phyloP scores from a whole-genome alignment of 2,329 filamentous ascomycete genomes.

The Rhynchosporium graminicola region DNA sequence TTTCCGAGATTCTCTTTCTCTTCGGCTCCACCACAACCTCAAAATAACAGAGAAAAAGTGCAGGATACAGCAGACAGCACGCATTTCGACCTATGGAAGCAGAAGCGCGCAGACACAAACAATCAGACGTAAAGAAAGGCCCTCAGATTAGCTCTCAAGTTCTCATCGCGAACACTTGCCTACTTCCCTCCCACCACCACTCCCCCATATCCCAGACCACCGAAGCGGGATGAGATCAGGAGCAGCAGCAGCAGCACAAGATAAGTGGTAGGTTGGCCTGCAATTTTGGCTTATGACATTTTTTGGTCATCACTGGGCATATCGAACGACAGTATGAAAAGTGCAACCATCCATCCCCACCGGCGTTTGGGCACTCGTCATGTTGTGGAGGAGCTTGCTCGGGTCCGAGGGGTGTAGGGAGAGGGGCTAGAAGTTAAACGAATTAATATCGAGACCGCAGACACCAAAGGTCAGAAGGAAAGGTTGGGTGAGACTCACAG shows the following conservation, averaged over 20 bases:
- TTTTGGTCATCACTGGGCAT: constrained; percentile 43
- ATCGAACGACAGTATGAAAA: constrained; percentile 10
- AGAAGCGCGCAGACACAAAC: neutral
- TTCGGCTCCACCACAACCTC: too few species aligned
- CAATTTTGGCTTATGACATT: constrained; percentile 45
- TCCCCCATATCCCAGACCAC: neutral
- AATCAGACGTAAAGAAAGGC: constrained; percentile 27
- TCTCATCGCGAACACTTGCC: constrained; percentile 43
- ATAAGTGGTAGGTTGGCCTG: constrained; percentile 40
- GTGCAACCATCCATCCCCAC: neutral
- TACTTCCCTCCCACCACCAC: constrained; percentile 17
- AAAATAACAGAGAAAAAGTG: too few species aligned
- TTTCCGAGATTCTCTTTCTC: too few species aligned
- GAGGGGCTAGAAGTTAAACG: neutral
- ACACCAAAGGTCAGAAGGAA: neutral
- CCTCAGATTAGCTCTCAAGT: constrained; percentile 46
- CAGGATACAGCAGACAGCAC: too few species aligned
- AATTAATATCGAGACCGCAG: neutral
- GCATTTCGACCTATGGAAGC: neutral
- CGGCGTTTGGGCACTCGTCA: neutral
- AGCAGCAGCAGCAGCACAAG: constrained; percentile 19
- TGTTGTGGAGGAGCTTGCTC: neutral
- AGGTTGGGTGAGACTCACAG: constrained; percentile 31
- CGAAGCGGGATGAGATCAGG: neutral
- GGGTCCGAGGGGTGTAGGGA: constrained; percentile 1